phyloP scores from a whole-genome alignment of 306 rosid species.

The Vachellia collinsii region DNA sequence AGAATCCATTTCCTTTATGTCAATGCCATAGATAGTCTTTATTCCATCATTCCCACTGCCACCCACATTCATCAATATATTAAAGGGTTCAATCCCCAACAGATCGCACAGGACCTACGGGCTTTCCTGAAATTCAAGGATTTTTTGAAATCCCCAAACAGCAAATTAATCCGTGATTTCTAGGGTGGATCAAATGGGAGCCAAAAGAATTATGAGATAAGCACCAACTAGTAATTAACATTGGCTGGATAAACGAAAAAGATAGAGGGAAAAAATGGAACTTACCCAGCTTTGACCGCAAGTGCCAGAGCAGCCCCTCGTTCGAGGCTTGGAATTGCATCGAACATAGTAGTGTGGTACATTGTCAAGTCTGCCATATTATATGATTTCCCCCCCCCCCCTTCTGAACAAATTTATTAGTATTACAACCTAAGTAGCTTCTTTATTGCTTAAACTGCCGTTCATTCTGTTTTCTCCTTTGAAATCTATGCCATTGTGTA shows the following conservation, averaged over 20 bases:
- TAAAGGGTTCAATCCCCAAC: neutral
- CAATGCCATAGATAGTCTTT: neutral
- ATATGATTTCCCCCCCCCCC: too few species aligned
- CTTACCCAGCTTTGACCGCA: slow-evolving; percentile 83
- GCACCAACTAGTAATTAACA: neutral
- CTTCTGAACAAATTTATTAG: too few species aligned
- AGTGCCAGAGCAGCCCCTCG: slow-evolving; percentile 96
- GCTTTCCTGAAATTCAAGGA: neutral
- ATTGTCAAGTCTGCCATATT: slow-evolving; percentile 75
- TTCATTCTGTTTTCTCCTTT: too few species aligned
- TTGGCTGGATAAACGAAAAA: neutral
- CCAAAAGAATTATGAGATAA: too few species aligned
- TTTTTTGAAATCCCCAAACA: neutral
- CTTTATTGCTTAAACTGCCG: too few species aligned
- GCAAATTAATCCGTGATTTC: neutral
- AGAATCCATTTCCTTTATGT: neutral
- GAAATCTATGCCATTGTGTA: too few species aligned
- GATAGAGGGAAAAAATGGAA: neutral
- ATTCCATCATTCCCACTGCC: neutral
- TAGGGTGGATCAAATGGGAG: slow-evolving; percentile 1
- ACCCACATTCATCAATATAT: neutral
- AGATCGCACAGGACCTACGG: neutral
- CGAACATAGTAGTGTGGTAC: slow-evolving; percentile 88
- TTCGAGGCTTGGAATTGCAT: slow-evolving; percentile 84
- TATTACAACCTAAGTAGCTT: too few species aligned